A percentile compares a stretch with the other conserved stretches of the same genome.
phyloP scores from a whole-genome alignment of 202 grass and related monocot genomes.

The Dendrocalamus latiflorus region DNA sequence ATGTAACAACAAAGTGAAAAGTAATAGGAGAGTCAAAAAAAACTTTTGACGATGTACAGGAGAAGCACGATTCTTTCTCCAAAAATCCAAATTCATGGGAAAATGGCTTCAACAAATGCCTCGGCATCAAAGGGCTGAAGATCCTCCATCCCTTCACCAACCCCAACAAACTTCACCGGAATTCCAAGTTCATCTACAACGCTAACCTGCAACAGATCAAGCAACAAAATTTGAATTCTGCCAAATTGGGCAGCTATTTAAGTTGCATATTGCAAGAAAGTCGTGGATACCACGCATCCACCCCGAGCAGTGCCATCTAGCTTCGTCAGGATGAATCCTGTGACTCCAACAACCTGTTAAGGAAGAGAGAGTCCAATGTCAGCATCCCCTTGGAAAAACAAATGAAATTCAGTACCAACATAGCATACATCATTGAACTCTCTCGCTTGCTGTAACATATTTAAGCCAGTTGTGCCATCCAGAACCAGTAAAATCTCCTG shows the following conservation, averaged over 20 bases:
- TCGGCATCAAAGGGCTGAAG: slow-evolving; percentile 91
- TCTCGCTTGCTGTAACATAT: slow-evolving; percentile 87
- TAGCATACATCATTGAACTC: slow-evolving; percentile 88
- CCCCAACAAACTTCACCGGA: slow-evolving; percentile 88
- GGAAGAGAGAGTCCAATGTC: background rate
- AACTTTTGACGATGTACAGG: background rate
- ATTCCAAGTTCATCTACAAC: slow-evolving; percentile 97
- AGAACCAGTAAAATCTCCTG: slow-evolving; percentile 90
- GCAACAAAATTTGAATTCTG: background rate
- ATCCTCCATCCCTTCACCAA: slow-evolving; percentile 93
- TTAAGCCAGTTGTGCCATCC: slow-evolving; percentile 96
- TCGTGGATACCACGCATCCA: slow-evolving; percentile 68
- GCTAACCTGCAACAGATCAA: slow-evolving; percentile 62
- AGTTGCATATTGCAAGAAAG: background rate
- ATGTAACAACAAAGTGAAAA: background rate
- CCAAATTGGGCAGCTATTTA: background rate
- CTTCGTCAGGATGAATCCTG: slow-evolving; percentile 88
- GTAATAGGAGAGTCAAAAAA: background rate
- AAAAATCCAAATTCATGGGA: slow-evolving; percentile 46
- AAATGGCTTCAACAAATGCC: slow-evolving; percentile 93
- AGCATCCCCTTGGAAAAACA: background rate
- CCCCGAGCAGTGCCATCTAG: slow-evolving; percentile 81
- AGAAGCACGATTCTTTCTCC: background rate
- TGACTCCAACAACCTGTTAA: slow-evolving; percentile 85
- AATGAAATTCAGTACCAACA: background rate